Percentiles rank a stretch among this genome's conserved stretches.
Conservation (phyloP, 2,329 filamentous ascomycete species). For the Pseudopyrenochaeta lycopersici region DNA sequence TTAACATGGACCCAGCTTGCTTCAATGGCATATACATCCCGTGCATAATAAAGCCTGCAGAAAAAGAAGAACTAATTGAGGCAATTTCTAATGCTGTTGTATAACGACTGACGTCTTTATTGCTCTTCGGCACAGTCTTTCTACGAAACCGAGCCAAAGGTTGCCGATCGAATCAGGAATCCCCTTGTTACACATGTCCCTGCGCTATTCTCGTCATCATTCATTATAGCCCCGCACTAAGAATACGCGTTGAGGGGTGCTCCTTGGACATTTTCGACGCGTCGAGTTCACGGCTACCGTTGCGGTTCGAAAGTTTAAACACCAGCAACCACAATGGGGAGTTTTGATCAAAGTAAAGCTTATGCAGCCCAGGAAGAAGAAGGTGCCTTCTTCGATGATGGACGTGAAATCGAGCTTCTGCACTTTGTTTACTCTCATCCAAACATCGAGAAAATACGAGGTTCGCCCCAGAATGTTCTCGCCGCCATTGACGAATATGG, state of each 20-base stretch:
- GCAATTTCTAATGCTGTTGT: slow-evolving; percentile 21
- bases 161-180: slow-evolving; percentile 4
- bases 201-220: slow-evolving; percentile 35
- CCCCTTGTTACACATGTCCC: slow-evolving; percentile 19
- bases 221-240: slow-evolving; percentile 32
- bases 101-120: slow-evolving; percentile 34
- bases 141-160: slow-evolving; percentile 4
- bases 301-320: slow-evolving; percentile 18
- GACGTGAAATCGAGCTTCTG: slow-evolving; percentile 76
- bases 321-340: slow-evolving; percentile 34
- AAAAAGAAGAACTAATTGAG: slow-evolving; percentile 2
- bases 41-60: slow-evolving; percentile 11
- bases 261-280: slow-evolving; percentile 20
- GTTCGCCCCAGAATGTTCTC: slow-evolving; percentile 70
- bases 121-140: slow-evolving; percentile 2
- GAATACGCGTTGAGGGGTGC: slow-evolving; percentile 35
- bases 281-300: slow-evolving; percentile 23
- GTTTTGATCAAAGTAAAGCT: slow-evolving; percentile 54
- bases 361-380: slow-evolving; percentile 58
- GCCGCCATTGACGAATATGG: slow-evolving; percentile 76
- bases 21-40: slow-evolving; percentile 28
- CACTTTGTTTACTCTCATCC: slow-evolving; percentile 72
- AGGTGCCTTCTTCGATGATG: slow-evolving; percentile 67
- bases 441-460: slow-evolving; percentile 69
- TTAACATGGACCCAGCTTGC: slow-evolving; percentile 23